These are phyloP conservation scores for Plasmodium falciparum DNA, from an alignment of 169 alveolate species.

Conservation along the genomic window DNA sequence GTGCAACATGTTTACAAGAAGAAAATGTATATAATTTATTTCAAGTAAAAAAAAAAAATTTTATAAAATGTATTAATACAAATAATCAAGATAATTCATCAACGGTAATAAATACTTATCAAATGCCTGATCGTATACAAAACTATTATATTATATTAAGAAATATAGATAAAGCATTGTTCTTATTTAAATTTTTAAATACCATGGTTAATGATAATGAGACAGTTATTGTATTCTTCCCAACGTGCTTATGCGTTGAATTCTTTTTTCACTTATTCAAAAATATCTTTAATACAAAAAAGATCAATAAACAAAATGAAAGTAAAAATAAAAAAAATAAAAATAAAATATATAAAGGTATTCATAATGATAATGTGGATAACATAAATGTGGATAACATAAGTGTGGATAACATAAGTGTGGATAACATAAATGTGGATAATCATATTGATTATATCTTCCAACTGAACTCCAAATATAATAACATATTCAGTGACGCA, in stretches of 20 bases:
- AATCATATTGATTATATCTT: background rate
- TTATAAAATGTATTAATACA: conserved; percentile 31
- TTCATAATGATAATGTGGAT: too few species aligned
- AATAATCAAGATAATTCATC: background rate
- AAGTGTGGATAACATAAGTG: too few species aligned
- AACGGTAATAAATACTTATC: conserved; percentile 9
- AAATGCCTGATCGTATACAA: conserved; percentile 38
- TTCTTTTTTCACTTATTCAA: conserved; percentile 49
- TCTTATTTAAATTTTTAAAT: conserved; percentile 49
- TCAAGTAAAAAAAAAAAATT: conserved; percentile 18
- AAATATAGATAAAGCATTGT: conserved; percentile 53
- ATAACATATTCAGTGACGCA: conserved; percentile 6
- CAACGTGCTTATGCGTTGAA: conserved; percentile 65
- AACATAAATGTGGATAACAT: too few species aligned
- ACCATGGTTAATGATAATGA: conserved; percentile 45
- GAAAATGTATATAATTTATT: conserved; percentile 53
- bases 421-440: too few species aligned
- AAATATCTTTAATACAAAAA: conserved; percentile 21
- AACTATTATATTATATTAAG: conserved; percentile 47
- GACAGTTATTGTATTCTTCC: conserved; percentile 30
- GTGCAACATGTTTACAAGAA: conserved; percentile 65
- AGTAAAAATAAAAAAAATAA: too few species aligned
- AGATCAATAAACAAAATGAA: background rate
- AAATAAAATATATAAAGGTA: too few species aligned
- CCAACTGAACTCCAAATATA: conserved; percentile 15